Evolutionary conservation across 768 basidiomycete species (phyloP), one percentile per base, ranked within the genome.

Genomic region (Lyophyllum decastes): DNA sequence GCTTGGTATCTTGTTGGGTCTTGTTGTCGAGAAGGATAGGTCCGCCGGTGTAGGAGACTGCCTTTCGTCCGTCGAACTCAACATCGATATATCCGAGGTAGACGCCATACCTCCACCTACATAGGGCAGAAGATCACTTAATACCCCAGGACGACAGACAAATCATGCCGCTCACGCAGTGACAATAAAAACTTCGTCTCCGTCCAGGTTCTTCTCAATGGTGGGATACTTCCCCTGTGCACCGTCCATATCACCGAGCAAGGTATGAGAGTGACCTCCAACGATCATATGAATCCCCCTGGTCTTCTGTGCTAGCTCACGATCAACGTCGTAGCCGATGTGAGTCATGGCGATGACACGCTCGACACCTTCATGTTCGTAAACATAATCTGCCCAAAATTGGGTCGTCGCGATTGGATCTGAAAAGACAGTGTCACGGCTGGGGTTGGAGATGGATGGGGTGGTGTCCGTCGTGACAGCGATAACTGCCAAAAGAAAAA

Each of bases 41-140:
- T 8, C 55, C 55, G 25, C 55, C 55, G 5, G 55, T 56, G 27
- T 56, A 56, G 4, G 55, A 56, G 5, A 30, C 2, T 0, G 33
- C 47, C 25, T 56, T 56, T 4, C 21, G 11, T 16, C 55, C 55
- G 38, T 49, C 19, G 38, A 56, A 56, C 40, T 56, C 55, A 2
- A 56, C 48, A 34, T 56, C 55, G 24, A 56, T 49, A 24, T 56
- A 56, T 27, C 55, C 55, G 48, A 56, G 55, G 38, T 56, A 56
- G 24, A 56, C 55, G 48, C 55, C 55, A 22, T 56, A 56, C 10
- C 55, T 25, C 55, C 55, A 56, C 12, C 55, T 56, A 19, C n/a
- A n/a, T n/a, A 1, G n/a, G 38, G 17, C 8, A 43, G 1, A 16
- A 27, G n/a, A n/a, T n/a, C n/a, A n/a, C n/a, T 54, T 30, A 54